Conservation (phyloP, 2,329 filamentous ascomycete genomes). For the Venturia nashicola region DNA sequence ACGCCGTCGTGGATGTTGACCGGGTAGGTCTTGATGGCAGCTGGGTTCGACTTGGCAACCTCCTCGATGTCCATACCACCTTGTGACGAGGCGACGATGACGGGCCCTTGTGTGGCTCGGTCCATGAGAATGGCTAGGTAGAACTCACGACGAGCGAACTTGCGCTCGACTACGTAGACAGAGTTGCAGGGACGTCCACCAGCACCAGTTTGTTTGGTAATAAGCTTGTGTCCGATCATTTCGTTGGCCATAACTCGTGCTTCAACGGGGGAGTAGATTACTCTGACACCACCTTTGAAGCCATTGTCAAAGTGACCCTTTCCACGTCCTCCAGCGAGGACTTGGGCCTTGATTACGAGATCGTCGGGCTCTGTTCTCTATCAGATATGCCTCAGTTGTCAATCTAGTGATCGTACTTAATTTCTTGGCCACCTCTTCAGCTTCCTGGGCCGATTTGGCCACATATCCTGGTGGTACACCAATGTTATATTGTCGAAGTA, state of each 20-base stretch:
- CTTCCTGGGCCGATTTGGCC: conserved; percentile 72
- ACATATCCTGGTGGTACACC: conserved; percentile 84
- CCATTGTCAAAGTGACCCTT: conserved; percentile 98
- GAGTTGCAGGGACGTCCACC: conserved; percentile 87
- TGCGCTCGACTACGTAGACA: conserved; percentile 99
- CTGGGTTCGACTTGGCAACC: conserved; percentile 94
- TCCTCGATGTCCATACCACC: conserved; percentile 99
- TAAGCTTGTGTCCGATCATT: conserved; percentile 99
- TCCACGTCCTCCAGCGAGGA: conserved; percentile 91
- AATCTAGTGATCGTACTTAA: conserved; percentile 47
- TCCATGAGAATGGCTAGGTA: conserved; percentile 99
- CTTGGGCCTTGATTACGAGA: conserved; percentile 99
- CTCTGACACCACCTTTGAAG: conserved; percentile 94
- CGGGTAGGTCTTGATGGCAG: conserved; percentile 86
- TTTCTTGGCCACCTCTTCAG: conserved; percentile 78
- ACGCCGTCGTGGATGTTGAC: conserved; percentile 92
- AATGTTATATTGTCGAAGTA: conserved; percentile 89
- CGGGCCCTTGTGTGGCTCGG: conserved; percentile 75
- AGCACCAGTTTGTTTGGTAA: conserved; percentile 98
- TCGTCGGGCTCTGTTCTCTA: conserved; percentile 57
- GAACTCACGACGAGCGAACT: conserved; percentile 97
- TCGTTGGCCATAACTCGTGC: conserved; percentile 96
- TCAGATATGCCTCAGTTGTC: conserved; percentile 8
- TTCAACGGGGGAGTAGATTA: conserved; percentile 94
- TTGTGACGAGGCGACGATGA: conserved; percentile 96